Evolutionary conservation across 371 early-diverging fungal species (phyloP).

Genomic region (Chytridium lagenaria): DNA sequence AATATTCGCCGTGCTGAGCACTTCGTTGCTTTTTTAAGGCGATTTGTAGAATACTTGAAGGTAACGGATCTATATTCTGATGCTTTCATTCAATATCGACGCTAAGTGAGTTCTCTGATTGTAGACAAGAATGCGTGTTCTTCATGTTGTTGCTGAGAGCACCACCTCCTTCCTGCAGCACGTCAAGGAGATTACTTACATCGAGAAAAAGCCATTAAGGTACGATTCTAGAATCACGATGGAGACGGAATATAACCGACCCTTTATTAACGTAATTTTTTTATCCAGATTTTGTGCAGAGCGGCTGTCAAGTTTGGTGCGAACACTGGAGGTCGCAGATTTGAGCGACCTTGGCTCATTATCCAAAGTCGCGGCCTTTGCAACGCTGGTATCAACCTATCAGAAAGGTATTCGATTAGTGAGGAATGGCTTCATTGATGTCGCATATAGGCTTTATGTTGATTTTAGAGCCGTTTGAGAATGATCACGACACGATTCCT

Average conservation of each 20-base stretch:
- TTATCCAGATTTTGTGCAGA: conserved; percentile 82
- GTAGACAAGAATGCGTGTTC: conserved; percentile 93
- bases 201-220: conserved; percentile 92
- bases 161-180: conserved; percentile 92
- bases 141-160: conserved; percentile 98
- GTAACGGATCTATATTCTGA: conserved; percentile 55
- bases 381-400: conserved; percentile 95
- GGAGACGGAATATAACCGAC: conserved; percentile 3
- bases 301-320: conserved; percentile 85
- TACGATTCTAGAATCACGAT: too few relatives aligned
- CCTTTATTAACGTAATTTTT: neutral
- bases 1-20: conserved; percentile 98
- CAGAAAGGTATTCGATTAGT: conserved; percentile 70
- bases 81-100: neutral
- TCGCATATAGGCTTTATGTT: conserved; percentile 95
- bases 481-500: conserved; percentile 88
- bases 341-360: conserved; percentile 86
- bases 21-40: conserved; percentile 94
- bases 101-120: neutral
- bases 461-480: conserved; percentile 98
- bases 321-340: conserved; percentile 91
- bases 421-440: conserved; percentile 67
- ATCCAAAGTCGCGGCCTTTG: conserved; percentile 92
- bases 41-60: conserved; percentile 99
- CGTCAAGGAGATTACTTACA: conserved; percentile 90